Evolutionary conservation across 1,284 basidiomycete species (phyloP).

Genomic region (Vanrija sp.): DNA sequence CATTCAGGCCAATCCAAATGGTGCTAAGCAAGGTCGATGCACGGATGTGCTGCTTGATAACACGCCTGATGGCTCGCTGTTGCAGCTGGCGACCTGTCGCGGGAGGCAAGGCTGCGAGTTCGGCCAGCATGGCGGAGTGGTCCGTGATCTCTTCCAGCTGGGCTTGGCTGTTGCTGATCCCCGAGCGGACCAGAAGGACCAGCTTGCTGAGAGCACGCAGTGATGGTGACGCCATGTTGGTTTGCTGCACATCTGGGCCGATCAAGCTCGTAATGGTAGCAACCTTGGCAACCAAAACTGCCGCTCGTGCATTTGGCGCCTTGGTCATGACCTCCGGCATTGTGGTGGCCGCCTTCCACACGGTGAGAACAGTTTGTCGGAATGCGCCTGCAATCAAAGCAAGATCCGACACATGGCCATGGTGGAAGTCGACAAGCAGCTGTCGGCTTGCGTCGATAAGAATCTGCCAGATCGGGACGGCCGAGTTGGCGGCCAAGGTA

Average conservation of each 20-base stretch:
- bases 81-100: conserved; percentile 43
- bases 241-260: conserved; percentile 35
- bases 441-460: conserved; percentile 36
- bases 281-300: conserved; percentile 27
- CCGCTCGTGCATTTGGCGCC: conserved; percentile 22
- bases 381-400: conserved; percentile 26
- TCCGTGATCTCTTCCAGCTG: conserved; percentile 12
- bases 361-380: conserved; percentile 19
- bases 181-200: conserved; percentile 22
- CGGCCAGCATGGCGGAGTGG: conserved; percentile 24
- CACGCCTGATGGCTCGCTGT: conserved; percentile 36
- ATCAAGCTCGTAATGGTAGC: conserved; percentile 25
- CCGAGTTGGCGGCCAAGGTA: conserved; percentile 6
- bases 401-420: conserved; percentile 30
- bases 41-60: conserved; percentile 20
- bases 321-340: conserved; percentile 22
- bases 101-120: conserved; percentile 25
- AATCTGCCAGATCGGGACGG: conserved; percentile 29
- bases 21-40: conserved; percentile 18
- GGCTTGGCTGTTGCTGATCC: conserved; percentile 11
- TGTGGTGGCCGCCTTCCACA: conserved; percentile 12
- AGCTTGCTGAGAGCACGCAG: conserved; percentile 27
- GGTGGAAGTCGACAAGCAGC: conserved; percentile 35
- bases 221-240: conserved; percentile 22
- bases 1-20: conserved; percentile 30